These are phyloP conservation scores for Chlorella sp. DNA, from an alignment of 139 green algal species.

Conservation along the genomic window DNA sequence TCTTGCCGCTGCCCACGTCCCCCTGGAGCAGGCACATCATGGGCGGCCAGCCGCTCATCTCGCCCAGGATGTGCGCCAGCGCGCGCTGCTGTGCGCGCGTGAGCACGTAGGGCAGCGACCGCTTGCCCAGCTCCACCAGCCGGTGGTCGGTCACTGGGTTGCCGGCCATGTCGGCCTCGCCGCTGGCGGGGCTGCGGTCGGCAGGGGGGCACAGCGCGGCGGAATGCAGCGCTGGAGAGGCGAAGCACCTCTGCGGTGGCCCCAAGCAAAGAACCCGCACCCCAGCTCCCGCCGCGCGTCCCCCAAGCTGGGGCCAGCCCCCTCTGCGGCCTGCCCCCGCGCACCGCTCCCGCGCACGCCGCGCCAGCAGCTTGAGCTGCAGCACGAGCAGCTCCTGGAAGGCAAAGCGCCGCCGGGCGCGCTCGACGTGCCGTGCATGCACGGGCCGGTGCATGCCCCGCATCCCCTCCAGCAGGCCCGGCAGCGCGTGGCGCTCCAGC, in stretches of 20 bases:
- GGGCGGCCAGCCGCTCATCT: slow-evolving; percentile 47
- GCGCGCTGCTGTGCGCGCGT: slow-evolving; percentile 52
- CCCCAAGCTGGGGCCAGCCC: too few species aligned
- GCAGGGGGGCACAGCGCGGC: neutral
- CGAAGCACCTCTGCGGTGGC: neutral
- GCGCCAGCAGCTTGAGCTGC: slow-evolving; percentile 74
- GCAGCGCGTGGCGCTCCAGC: slow-evolving; percentile 16
- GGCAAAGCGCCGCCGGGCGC: slow-evolving; percentile 57
- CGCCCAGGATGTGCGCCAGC: slow-evolving; percentile 40
- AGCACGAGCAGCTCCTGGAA: slow-evolving; percentile 89
- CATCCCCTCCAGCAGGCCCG: slow-evolving; percentile 44
- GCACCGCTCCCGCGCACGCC: slow-evolving; percentile 17
- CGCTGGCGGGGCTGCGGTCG: neutral
- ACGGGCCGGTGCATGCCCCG: slow-evolving; percentile 56
- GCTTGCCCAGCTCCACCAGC: slow-evolving; percentile 29
- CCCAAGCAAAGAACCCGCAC: too few species aligned
- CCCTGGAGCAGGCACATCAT: slow-evolving; percentile 91
- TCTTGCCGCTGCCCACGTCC: slow-evolving; percentile 97
- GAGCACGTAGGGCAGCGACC: slow-evolving; percentile 52
- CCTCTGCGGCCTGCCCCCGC: too few species aligned
- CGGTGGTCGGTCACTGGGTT: slow-evolving; percentile 3
- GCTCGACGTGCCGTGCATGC: slow-evolving; percentile 28
- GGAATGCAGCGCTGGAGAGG: neutral
- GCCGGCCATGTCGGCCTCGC: neutral
- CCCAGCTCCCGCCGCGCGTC: too few species aligned